Base-by-base conservation (phyloP, 768 basidiomycete species). In the Phlebiopsis gigantea region DNA sequence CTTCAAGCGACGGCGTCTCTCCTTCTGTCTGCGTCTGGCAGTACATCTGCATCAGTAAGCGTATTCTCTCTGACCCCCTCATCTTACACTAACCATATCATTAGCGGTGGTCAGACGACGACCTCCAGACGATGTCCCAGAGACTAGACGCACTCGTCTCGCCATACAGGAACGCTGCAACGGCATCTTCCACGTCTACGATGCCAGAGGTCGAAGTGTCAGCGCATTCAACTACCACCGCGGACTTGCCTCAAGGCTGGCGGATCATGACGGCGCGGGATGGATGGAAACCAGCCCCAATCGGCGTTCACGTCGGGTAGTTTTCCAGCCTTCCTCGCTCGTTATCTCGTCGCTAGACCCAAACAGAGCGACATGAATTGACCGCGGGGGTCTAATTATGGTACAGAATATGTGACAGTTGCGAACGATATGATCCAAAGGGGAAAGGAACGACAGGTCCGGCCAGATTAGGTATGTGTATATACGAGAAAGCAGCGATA, bases 221-320 rank as follows among this genome's bases (percentile, higher is more conserved):
- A 51, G 7, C 50, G 44, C 7, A 31, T 12, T 25, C 34, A 34
- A 17, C 17, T 25, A 14, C 24, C 4, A 17, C 25, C 39, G 1
- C 24, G 15, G 41, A 41, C 15, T 46, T 72, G 6, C 67, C 71
- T 1, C 57, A 62, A 7, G 88, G 87, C 21, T 90, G 89, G 87
- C 73, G 73, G 49, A 54, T 75, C 42, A 69, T 84, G 12, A 71
- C 75, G 26, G 66, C 66, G 21, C 69, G 61, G 17, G 71, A 70
- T 15, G 68, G 69, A 34, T 90, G 89, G 89, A 76, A 72, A 59
- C 76, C 83, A 2, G 84, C 81, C 64, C 88, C 89, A 5, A 84
- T 91, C 45, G 89, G 89, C 8, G 75, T 87, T 30, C 50, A 51
- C 14, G 50, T 51, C 22, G 50, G 50, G 2, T 48, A 30, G n/a